Evolutionary conservation across 208 protist genomes (phyloP).

Genomic region (Trypanosomatidae sp.): DNA sequence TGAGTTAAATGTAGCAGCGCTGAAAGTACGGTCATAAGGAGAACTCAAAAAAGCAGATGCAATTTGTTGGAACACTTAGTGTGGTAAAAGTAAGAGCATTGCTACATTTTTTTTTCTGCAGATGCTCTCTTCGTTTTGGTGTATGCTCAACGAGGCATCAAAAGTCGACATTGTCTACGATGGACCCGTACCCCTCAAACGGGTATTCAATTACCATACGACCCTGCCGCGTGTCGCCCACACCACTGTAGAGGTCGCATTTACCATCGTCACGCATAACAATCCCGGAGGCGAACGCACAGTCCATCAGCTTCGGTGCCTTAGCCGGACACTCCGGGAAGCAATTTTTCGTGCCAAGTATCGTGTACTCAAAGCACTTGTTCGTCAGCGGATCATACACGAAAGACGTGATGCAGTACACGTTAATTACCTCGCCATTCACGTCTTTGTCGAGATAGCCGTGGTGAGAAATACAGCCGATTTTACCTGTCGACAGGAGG

Average conservation of each 20-base stretch:
- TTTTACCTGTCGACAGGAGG: slow-evolving; percentile 42
- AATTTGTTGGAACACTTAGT: neutral
- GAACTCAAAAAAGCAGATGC: neutral
- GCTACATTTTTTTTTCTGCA: neutral
- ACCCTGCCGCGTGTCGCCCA: slow-evolving; percentile 62
- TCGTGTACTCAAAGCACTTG: slow-evolving; percentile 53
- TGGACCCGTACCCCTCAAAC: slow-evolving; percentile 58
- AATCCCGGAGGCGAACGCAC: slow-evolving; percentile 62
- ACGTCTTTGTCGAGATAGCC: slow-evolving; percentile 45
- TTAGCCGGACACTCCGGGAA: slow-evolving; percentile 61
- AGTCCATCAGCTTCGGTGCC: slow-evolving; percentile 56
- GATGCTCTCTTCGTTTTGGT: neutral
- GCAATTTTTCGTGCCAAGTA: slow-evolving; percentile 61
- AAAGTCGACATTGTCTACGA: slow-evolving; percentile 48
- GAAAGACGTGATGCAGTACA: slow-evolving; percentile 69
- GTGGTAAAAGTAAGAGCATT: neutral
- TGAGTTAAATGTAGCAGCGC: neutral
- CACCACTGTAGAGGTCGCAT: slow-evolving; percentile 68
- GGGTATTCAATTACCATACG: slow-evolving; percentile 72
- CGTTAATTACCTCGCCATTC: slow-evolving; percentile 37
- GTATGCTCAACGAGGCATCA: slow-evolving; percentile 3
- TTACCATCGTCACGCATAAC: slow-evolving; percentile 67
- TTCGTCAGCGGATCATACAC: slow-evolving; percentile 52
- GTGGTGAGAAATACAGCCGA: slow-evolving; percentile 67
- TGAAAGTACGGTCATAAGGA: neutral